Percentiles rank a stretch among this genome's conserved stretches.
phyloP scores from a whole-genome alignment of 1,284 basidiomycete species.

The Fomitopsis pinicola region DNA sequence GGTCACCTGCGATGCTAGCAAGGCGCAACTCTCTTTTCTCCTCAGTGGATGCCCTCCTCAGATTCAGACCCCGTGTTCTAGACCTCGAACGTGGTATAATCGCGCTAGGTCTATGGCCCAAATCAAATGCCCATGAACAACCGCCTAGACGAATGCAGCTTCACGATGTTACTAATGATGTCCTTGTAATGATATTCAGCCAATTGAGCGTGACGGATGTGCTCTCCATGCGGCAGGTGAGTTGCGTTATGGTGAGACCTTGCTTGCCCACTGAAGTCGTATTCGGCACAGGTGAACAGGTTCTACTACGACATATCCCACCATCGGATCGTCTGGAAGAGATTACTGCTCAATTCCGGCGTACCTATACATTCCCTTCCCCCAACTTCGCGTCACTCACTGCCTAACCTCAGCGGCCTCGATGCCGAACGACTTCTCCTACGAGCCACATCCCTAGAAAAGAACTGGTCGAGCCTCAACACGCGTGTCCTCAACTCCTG shows the following conservation, averaged over 20 bases:
- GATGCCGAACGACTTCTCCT: constrained; percentile 63
- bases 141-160: constrained; percentile 3
- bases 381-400: constrained; percentile 47
- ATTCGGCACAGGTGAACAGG: constrained; percentile 10
- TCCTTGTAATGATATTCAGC: constrained; percentile 15
- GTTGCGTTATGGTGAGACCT: not conserved
- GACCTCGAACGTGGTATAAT: not conserved
- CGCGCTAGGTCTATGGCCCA: not conserved
- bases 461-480: constrained; percentile 19
- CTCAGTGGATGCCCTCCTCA: not conserved
- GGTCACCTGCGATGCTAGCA: constrained; percentile 3
- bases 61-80: not conserved
- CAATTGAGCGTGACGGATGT: constrained; percentile 17
- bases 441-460: constrained; percentile 55
- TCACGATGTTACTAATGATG: constrained; percentile 15
- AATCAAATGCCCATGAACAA: not conserved
- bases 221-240: constrained; percentile 15
- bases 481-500: constrained; percentile 23
- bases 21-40: not conserved
- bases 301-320: constrained; percentile 35
- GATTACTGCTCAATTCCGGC: constrained; percentile 46
- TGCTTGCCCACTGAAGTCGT: not conserved
- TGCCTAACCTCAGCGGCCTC: constrained; percentile 39
- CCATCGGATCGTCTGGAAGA: constrained; percentile 66
- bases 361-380: constrained; percentile 61